Conservation (phyloP, 2,329 filamentous ascomycete species). For the Diaporthe longicolla region DNA sequence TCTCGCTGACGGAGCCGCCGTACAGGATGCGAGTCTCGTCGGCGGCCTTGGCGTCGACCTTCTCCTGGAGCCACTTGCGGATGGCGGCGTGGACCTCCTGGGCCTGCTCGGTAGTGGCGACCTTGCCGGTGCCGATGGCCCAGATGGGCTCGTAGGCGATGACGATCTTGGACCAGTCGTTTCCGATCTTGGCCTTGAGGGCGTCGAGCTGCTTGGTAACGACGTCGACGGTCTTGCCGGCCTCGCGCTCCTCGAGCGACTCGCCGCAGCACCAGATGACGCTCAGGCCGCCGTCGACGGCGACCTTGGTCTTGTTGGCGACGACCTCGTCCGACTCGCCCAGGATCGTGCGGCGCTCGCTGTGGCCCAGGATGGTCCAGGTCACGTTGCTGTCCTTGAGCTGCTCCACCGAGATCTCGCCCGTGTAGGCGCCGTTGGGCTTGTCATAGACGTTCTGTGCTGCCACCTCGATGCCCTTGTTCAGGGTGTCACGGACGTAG, state of each 20-base stretch:
- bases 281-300: constrained; percentile 85
- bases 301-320: constrained; percentile 94
- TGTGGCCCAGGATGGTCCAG: constrained; percentile 95
- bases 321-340: constrained; percentile 89
- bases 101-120: constrained; percentile 88
- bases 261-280: constrained; percentile 99
- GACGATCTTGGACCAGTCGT: constrained; percentile 94
- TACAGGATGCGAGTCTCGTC: constrained; percentile 96
- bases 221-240: constrained; percentile 85
- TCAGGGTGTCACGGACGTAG: constrained; percentile 84
- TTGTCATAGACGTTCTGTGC: constrained; percentile 98
- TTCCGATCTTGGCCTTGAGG: constrained; percentile 75
- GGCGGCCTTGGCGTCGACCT: constrained; percentile 81
- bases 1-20: constrained; percentile 95
- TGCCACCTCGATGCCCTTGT: constrained; percentile 84
- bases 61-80: constrained; percentile 86
- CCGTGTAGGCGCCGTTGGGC: constrained; percentile 96
- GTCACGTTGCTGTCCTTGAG: constrained; percentile 89
- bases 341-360: constrained; percentile 91
- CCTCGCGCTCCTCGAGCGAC: constrained; percentile 92
- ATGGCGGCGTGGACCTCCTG: constrained; percentile 96
- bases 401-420: constrained; percentile 94
- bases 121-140: constrained; percentile 94
- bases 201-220: constrained; percentile 89
- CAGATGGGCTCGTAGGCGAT: constrained; percentile 99